Percentiles rank a stretch among this genome's conserved stretches.
phyloP scores from a whole-genome alignment of 1,284 basidiomycete species.

The Neonothopanus nambi region DNA sequence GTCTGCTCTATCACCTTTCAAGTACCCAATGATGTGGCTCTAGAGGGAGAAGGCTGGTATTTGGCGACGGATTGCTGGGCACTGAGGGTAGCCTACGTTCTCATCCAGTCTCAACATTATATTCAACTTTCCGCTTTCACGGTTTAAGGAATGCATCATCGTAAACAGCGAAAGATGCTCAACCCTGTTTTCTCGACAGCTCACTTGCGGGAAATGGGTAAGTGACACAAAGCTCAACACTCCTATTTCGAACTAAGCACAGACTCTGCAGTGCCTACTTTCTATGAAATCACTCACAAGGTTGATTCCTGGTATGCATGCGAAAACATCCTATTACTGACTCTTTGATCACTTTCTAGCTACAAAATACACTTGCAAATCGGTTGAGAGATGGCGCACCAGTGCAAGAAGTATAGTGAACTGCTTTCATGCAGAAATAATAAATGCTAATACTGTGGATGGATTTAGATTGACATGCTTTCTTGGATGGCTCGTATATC shows the following conservation, averaged over 20 bases:
- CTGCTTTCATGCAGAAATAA: background rate
- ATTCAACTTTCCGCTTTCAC: background rate
- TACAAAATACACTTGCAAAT: background rate
- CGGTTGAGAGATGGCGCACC: background rate
- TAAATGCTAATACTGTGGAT: no score
- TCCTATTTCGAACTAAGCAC: background rate
- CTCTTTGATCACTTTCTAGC: background rate
- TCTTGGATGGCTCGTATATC: conserved; percentile 20
- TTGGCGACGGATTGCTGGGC: conserved; percentile 4
- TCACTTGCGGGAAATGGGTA: conserved; percentile 15
- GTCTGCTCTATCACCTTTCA: background rate
- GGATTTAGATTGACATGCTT: conserved; percentile 12
- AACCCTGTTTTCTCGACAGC: conserved; percentile 17
- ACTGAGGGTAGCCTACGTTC: background rate
- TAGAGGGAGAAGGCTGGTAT: background rate
- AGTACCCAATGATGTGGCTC: background rate
- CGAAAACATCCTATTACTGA: background rate
- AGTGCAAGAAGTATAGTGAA: background rate
- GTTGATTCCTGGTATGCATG: background rate
- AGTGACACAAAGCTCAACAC: background rate
- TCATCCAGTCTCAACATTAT: background rate
- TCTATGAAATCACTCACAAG: conserved; percentile 9
- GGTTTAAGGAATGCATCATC: conserved; percentile 5
- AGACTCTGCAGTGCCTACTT: conserved; percentile 7
- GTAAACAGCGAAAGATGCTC: conserved; percentile 15